phyloP scores from a whole-genome alignment of 331 rosid genomes.

The Pyracantha coccinea region DNA sequence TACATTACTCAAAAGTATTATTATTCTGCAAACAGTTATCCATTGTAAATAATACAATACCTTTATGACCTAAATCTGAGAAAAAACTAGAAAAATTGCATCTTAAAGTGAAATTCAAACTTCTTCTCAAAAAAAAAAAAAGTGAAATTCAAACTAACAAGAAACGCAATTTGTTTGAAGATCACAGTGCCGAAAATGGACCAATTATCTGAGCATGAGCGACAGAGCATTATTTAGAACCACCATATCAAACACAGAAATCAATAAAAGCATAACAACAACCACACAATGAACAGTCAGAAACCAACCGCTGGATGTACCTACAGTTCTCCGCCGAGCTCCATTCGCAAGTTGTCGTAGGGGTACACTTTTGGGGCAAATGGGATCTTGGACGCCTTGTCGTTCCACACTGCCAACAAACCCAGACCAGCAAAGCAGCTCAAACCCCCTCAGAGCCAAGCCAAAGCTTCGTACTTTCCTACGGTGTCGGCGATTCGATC shows the following conservation, averaged over 20 bases:
- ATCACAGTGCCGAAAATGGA: background rate
- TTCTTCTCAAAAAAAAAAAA: too few species aligned
- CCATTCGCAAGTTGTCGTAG: conserved; percentile 78
- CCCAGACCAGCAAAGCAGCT: conserved; percentile 67
- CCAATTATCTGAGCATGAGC: too few species aligned
- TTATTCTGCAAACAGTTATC: background rate
- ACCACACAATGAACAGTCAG: conserved; percentile 3
- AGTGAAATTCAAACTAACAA: background rate
- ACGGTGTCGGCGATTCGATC: conserved; percentile 95
- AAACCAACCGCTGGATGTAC: conserved; percentile 9
- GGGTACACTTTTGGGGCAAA: conserved; percentile 95
- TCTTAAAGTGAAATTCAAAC: background rate
- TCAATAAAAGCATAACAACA: conserved; percentile 25
- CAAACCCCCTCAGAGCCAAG: conserved; percentile 90
- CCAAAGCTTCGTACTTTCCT: conserved; percentile 97
- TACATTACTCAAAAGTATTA: background rate
- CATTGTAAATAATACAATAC: background rate
- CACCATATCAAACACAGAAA: conserved; percentile 14
- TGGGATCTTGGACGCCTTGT: conserved; percentile 81
- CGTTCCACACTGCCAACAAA: conserved; percentile 75
- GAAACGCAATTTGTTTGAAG: background rate
- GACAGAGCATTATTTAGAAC: conserved; percentile 35
- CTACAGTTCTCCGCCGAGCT: conserved; percentile 90
- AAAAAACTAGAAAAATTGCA: background rate
- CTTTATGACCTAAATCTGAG: background rate